Evolutionary conservation across 768 basidiomycete genomes (phyloP), one percentile per base, ranked within the genome.

Genomic region (Cyclocybe cylindracea): DNA sequence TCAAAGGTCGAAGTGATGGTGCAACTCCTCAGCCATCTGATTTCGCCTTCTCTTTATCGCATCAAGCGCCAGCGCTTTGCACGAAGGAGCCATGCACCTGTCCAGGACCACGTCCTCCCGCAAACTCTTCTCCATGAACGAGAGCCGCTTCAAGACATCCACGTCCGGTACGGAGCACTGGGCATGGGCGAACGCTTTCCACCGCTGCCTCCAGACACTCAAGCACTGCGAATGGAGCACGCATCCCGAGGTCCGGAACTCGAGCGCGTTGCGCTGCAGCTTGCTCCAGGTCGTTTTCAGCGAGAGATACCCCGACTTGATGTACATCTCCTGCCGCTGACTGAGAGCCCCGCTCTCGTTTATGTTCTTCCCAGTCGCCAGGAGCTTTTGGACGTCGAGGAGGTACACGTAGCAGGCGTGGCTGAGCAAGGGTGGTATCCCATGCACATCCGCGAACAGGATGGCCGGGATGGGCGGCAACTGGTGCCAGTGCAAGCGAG

Each of bases 1-100:
- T 64, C 46, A 62, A 39, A 74, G 49, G 61, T 72, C 72, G 48
- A 74, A 74, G 56, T 74, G 70, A 55, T 74, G 72, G 47, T 70
- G 67, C 18, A 74, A 58, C 45, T 68, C 65, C 40, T 65, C 66
- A 40, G 63, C 62, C 53, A 72, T 61, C 57, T 58, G 58, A 43
- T 66, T 63, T 53, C 69, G 55, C 52, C 63, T 65, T 55, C 52
- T 59, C 57, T 56, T 56, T 39, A 76, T 51, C 50, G 70, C 69
- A 18, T 57, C 53, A 48, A 79, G 48, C 39, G 75, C 76, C 24
- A 45, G 54, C 35, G 51, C 50, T 55, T 67, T 61, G 62, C 78
- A 79, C 29, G 53, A 63, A n/a, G 66, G 64, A 18, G 61, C 61
- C 59, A 78, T 63, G 50, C 66, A 65, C 16, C 53, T 55, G 11